These are phyloP conservation scores for Fragaria nilgerrensis DNA, from an alignment of 306 rosid genomes.

Conservation along the genomic window DNA sequence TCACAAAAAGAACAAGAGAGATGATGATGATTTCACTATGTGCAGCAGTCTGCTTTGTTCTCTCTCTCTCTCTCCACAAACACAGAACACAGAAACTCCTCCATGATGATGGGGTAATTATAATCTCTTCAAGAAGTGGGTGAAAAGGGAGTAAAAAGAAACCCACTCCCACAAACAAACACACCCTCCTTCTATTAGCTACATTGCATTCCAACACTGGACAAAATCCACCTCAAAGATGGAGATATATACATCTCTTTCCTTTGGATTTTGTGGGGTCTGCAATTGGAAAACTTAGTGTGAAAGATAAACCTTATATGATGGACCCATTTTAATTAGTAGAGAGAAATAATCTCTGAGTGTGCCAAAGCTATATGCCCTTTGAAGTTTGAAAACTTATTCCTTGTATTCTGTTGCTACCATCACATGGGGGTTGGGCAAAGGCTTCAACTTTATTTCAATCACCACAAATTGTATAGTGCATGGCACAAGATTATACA, in stretches of 20 bases:
- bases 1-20: conserved; percentile 44
- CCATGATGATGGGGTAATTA: conserved; percentile 65
- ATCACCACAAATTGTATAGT: conserved; percentile 36
- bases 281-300: conserved; percentile 54
- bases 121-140: conserved; percentile 46
- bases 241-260: conserved; percentile 56
- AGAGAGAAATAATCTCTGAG: conserved; percentile 36
- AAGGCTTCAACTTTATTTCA: conserved; percentile 25
- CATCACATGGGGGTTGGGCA: conserved; percentile 39
- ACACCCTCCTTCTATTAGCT: not conserved
- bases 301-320: conserved; percentile 46
- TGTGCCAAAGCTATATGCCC: conserved; percentile 52
- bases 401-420: conserved; percentile 38
- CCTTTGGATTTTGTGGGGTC: conserved; percentile 78
- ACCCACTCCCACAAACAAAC: conserved; percentile 32
- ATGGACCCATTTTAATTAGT: conserved; percentile 44
- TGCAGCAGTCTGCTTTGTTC: conserved; percentile 42
- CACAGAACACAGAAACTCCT: conserved; percentile 42
- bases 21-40: conserved; percentile 38
- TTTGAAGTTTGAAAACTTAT: conserved; percentile 52
- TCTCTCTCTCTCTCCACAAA: conserved; percentile 48
- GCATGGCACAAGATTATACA: conserved; percentile 11
- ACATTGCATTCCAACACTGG: conserved; percentile 33
- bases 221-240: conserved; percentile 54
- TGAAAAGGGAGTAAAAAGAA: conserved; percentile 57